phyloP scores from a whole-genome alignment of 2,329 filamentous ascomycete species.

The Penicillium aurantiogriseum region DNA sequence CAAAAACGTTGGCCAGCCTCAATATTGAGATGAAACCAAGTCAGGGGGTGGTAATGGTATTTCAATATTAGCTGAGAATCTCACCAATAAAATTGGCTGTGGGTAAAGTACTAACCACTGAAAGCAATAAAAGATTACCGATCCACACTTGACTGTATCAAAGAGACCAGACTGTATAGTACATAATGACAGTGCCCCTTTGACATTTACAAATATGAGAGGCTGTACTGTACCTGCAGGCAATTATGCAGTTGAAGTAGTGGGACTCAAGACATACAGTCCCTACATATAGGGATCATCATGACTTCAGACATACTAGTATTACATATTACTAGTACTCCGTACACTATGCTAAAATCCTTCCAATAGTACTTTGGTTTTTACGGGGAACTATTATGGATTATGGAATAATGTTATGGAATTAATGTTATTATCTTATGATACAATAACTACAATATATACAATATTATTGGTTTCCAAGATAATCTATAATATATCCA shows the following conservation, averaged over 20 bases:
- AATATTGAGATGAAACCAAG: neutral
- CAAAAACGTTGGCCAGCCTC: neutral
- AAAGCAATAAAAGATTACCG: neutral
- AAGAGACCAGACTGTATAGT: neutral
- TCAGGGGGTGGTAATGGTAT: constrained; percentile 1
- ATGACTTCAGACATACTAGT: neutral
- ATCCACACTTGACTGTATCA: neutral
- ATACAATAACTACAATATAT: too few relatives aligned
- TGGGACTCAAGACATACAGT: neutral
- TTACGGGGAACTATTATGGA: too few relatives aligned
- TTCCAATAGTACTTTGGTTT: neutral
- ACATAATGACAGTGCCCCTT: neutral
- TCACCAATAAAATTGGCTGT: neutral
- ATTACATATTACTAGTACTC: neutral
- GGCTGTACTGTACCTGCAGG: neutral
- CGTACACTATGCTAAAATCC: neutral
- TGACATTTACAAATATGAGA: neutral
- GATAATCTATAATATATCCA: neutral
- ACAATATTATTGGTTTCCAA: too few relatives aligned
- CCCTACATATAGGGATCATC: neutral
- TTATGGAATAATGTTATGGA: too few relatives aligned
- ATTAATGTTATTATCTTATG: too few relatives aligned
- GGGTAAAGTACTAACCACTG: neutral
- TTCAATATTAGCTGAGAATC: neutral
- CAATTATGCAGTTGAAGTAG: neutral